Evolutionary conservation across 495 filamentous ascomycete species (phyloP).

Genomic region (Podospora comata): DNA sequence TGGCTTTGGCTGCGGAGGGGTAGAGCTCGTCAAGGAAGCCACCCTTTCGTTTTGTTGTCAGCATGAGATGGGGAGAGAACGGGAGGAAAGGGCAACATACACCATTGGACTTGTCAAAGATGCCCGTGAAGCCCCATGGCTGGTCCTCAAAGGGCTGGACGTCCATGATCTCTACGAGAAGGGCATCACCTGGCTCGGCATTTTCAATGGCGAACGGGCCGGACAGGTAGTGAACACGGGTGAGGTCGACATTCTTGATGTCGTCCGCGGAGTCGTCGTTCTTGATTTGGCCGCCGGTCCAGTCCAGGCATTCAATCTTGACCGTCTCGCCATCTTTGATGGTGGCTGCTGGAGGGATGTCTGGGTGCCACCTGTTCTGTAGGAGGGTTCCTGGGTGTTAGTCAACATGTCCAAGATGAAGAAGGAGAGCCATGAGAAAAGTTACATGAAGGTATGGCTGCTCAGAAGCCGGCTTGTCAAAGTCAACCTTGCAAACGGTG

Average conservation of each 20-base stretch:
- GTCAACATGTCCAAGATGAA: not conserved
- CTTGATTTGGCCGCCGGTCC: constrained; percentile 81
- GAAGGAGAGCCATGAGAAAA: not conserved
- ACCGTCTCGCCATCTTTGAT: constrained; percentile 86
- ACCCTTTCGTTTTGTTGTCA: constrained; percentile 41
- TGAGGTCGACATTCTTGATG: constrained; percentile 79
- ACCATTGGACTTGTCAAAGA: constrained; percentile 81
- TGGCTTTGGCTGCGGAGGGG: constrained; percentile 85
- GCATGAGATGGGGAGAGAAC: not conserved
- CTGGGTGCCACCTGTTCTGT: constrained; percentile 93
- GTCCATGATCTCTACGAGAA: constrained; percentile 92
- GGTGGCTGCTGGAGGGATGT: constrained; percentile 70
- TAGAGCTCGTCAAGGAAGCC: constrained; percentile 91
- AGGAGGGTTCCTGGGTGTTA: not conserved
- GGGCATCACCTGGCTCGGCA: constrained; percentile 81
- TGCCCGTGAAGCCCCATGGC: constrained; percentile 89
- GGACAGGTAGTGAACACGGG: constrained; percentile 79
- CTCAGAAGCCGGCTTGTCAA: constrained; percentile 72
- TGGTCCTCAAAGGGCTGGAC: constrained; percentile 85
- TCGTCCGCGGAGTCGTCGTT: constrained; percentile 93
- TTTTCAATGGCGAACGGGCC: constrained; percentile 89
- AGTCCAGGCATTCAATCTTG: constrained; percentile 94
- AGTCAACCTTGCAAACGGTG: constrained; percentile 69
- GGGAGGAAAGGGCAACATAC: constrained; percentile 14
- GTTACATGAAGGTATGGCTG: constrained; percentile 75